Base-by-base conservation (phyloP, 345 rosid genomes). In the Syzygium grande region DNA sequence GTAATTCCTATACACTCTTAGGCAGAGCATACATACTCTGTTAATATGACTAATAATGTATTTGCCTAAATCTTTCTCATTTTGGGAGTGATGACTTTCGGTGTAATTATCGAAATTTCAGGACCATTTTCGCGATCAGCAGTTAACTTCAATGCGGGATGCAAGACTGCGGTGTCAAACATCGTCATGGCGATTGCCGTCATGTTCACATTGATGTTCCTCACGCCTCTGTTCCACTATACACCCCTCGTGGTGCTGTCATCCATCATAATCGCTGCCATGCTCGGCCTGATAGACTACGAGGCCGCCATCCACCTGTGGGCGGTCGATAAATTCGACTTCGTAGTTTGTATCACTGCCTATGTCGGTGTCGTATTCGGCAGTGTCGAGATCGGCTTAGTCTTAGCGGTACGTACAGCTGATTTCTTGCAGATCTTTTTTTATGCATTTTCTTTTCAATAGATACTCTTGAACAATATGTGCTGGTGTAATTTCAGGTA, bases 91-190 rank as follows among this genome's bases (percentile, higher is more conserved):
- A 73, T 19, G 29, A 23, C 29, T 11, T 46, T 22, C 59, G 51
- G 34, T 4, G 6, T 25, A 86, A 2, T n/a, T 29, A 59, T n/a
- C 15, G 34, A 84, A 79, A 87, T 83, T 56, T 29, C 92, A 96
- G 98, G 98, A 53, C 97, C 99, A 10, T 97, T 97, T 89, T 97
- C 99, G 14, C 88, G 99, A 58, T 94, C 99, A 0, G 99, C 99
- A 1, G 98, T 97, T 89, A 97, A 97, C 94, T 95, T 92, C 93
- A 97, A 97, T 16, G 98, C 99, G 3, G 99, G 99, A 8, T 96
- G 98, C 94, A 95, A 96, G 89, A 95, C 99, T 0, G 99, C 98
- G 22, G 92, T 94, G 84, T 96, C 99, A 2, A 97, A 97, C 91
- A 93, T 97, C 34, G 91, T 97, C 17, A 95, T 97, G 99, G 95